Conservation (phyloP, 345 rosid species). For the Linum lewisii region DNA sequence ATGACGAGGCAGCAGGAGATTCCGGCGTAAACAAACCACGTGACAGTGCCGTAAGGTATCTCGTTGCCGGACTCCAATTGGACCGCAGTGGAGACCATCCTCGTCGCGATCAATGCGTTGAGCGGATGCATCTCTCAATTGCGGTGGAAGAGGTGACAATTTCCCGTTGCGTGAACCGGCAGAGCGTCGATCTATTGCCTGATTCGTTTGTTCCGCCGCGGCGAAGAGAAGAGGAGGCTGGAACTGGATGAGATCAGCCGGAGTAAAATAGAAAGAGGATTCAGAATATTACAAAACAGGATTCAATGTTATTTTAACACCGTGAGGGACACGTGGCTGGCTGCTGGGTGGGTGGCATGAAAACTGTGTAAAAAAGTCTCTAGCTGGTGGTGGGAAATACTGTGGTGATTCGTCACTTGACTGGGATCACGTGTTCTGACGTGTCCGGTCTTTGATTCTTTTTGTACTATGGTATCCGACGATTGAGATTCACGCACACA, state of each 20-base stretch:
- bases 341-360: background rate
- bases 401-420: background rate
- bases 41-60: slow-evolving; percentile 48
- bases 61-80: slow-evolving; percentile 27
- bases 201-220: background rate
- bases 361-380: background rate
- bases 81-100: slow-evolving; percentile 37
- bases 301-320: background rate
- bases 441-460: too few relatives aligned
- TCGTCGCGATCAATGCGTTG: slow-evolving; percentile 51
- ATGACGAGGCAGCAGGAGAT: slow-evolving; percentile 72
- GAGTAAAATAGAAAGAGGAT: background rate
- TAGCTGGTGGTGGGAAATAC: background rate
- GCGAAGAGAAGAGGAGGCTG: background rate
- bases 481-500: too few relatives aligned
- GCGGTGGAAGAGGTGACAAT: background rate
- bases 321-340: background rate
- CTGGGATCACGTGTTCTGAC: too few relatives aligned
- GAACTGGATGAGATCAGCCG: background rate
- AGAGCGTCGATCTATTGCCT: too few relatives aligned
- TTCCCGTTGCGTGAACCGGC: background rate
- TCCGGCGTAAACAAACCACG: slow-evolving; percentile 59
- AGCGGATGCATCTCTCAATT: slow-evolving; percentile 40
- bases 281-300: background rate
- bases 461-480: too few relatives aligned